phyloP scores from a whole-genome alignment of 208 protist genomes.

The Borovskyia barvae region DNA sequence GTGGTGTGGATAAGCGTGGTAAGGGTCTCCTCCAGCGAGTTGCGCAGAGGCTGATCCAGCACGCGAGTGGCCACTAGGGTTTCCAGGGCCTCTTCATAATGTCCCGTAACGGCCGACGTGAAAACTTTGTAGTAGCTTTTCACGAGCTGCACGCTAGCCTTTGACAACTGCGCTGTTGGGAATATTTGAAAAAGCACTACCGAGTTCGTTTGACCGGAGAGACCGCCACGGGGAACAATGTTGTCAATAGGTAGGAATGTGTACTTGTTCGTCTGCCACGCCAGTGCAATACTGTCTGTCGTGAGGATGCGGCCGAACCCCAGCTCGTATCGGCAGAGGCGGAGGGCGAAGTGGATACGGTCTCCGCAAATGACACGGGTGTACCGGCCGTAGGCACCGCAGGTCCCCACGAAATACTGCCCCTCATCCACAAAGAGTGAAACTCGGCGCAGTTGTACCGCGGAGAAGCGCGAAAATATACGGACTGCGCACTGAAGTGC shows the following conservation, averaged over 20 bases:
- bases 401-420: constrained; percentile 58
- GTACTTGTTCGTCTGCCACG: constrained; percentile 15
- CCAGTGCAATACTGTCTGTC: constrained; percentile 29
- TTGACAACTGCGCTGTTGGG: constrained; percentile 9
- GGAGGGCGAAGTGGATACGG: constrained; percentile 32
- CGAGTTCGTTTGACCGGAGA: constrained; percentile 2
- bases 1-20: constrained; percentile 5
- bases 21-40: constrained; percentile 8
- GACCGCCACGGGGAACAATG: constrained; percentile 15
- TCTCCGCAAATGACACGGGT: constrained; percentile 41
- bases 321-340: constrained; percentile 26
- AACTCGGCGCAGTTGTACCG: constrained; percentile 1
- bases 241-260: constrained; percentile 33
- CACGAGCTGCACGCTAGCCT: not conserved
- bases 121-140: constrained; percentile 14
- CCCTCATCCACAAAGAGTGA: constrained; percentile 45
- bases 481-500: constrained; percentile 44
- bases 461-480: constrained; percentile 3
- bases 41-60: constrained; percentile 12
- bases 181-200: constrained; percentile 31
- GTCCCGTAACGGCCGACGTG: constrained; percentile 11
- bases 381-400: constrained; percentile 45
- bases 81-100: constrained; percentile 17
- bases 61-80: not conserved
- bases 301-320: constrained; percentile 25